A percentile compares a stretch with the other conserved stretches of the same genome.
Conservation (phyloP, 345 rosid species). For the Populus alba region DNA sequence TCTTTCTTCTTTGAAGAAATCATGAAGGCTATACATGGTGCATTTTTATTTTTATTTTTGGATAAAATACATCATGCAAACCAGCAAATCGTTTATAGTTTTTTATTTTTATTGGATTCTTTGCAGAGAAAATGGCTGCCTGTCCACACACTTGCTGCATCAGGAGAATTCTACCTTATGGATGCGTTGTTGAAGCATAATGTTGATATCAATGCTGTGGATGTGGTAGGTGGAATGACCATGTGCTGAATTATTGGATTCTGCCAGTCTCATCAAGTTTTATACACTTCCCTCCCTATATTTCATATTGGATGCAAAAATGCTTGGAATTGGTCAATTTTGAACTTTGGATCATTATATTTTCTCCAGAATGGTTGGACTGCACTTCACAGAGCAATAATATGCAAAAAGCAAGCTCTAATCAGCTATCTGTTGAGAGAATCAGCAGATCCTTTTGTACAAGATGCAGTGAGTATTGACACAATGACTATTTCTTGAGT, state of each 20-base stretch:
- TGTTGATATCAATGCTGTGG: conserved; percentile 74
- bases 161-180: conserved; percentile 79
- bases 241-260: background rate
- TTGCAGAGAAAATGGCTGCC: conserved; percentile 64
- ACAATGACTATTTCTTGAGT: background rate
- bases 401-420: conserved; percentile 79
- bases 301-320: background rate
- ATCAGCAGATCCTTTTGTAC: conserved; percentile 82
- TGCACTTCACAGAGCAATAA: conserved; percentile 82
- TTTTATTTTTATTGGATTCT: background rate
- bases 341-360: conserved; percentile 13
- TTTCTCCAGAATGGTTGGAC: conserved; percentile 66
- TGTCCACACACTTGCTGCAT: conserved; percentile 82
- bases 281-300: background rate
- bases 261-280: background rate
- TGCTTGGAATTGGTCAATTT: background rate
- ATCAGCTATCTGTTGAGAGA: conserved; percentile 80
- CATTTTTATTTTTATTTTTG: background rate
- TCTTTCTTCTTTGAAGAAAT: background rate
- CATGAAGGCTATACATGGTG: background rate
- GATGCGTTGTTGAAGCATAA: conserved; percentile 72
- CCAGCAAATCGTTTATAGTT: background rate
- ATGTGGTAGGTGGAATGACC: conserved; percentile 44
- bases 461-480: conserved; percentile 53
- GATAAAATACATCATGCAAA: background rate